phyloP scores from a whole-genome alignment of 192 early-diverging fungal species.

The Gryganskiella cystojenkinii region DNA sequence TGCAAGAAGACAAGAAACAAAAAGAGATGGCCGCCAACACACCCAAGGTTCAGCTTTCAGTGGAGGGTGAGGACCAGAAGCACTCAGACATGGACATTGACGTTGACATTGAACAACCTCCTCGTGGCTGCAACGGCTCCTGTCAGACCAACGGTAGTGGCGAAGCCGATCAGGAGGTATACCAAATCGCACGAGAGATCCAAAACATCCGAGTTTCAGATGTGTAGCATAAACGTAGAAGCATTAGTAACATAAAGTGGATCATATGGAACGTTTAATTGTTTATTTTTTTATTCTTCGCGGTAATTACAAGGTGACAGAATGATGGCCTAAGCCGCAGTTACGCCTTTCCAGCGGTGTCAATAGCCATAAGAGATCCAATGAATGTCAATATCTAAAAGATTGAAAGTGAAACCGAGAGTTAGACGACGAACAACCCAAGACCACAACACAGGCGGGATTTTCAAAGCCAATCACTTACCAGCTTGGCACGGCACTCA shows the following conservation, averaged over 20 bases:
- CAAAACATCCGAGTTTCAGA: no score
- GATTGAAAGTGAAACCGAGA: slow-evolving; percentile 5
- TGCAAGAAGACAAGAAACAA: slow-evolving; percentile 14
- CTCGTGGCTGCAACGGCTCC: slow-evolving; percentile 23
- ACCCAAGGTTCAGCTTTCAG: slow-evolving; percentile 30
- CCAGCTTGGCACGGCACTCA: slow-evolving; percentile 97
- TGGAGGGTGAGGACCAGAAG: slow-evolving; percentile 3
- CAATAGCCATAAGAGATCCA: slow-evolving; percentile 87
- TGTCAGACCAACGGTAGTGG: slow-evolving; percentile 9
- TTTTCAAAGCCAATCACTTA: slow-evolving; percentile 56
- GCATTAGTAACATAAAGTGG: no score
- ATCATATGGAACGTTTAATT: no score
- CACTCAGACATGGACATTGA: background rate
- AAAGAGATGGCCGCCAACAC: slow-evolving; percentile 28
- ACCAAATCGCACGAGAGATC: no score
- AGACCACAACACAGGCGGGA: background rate
- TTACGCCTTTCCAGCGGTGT: slow-evolving; percentile 38
- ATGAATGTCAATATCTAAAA: slow-evolving; percentile 93
- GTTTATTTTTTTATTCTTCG: no score
- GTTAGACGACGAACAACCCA: background rate
- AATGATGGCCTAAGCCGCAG: background rate
- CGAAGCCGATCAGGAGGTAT: no score
- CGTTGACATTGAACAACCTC: background rate
- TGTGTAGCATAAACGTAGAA: no score
- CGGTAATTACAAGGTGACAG: no score